phyloP scores from a whole-genome alignment of 768 basidiomycete species.

The Lanmaoa pseudosensibilis region DNA sequence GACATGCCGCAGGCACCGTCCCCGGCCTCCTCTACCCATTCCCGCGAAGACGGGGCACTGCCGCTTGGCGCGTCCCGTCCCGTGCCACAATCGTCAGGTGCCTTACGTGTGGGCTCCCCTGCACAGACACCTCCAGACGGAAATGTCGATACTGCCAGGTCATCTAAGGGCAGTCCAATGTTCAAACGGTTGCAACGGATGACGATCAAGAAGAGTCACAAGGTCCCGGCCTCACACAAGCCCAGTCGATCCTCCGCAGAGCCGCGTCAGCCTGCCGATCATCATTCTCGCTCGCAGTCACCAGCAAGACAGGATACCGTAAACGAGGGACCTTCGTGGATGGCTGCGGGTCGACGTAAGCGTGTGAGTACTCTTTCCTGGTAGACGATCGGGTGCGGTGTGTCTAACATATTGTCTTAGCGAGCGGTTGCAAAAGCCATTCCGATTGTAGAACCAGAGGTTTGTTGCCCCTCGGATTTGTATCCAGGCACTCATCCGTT shows the following conservation, averaged over 20 bases:
- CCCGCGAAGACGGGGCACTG: neutral
- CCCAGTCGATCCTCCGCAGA: neutral
- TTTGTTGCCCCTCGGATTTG: neutral
- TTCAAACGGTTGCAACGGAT: neutral
- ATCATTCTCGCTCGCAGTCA: neutral
- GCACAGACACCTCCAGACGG: neutral
- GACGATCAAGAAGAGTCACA: neutral
- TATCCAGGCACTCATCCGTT: neutral
- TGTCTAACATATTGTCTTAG: neutral
- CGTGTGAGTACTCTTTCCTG: neutral
- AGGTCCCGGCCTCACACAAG: neutral
- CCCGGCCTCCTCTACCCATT: neutral
- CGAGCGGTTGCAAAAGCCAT: neutral
- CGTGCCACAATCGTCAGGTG: neutral
- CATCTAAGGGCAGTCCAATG: neutral
- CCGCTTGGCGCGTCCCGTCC: neutral
- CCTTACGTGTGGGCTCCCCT: neutral
- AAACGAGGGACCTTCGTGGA: neutral
- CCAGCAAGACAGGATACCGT: neutral
- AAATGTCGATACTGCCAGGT: accelerated
- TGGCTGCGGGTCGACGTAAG: neutral
- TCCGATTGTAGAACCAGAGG: neutral
- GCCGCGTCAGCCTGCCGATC: no score
- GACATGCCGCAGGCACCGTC: neutral
- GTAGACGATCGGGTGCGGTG: no score